These are phyloP conservation scores for Malus hybrid DNA, from an alignment of 331 rosid genomes.

Conservation along the genomic window DNA sequence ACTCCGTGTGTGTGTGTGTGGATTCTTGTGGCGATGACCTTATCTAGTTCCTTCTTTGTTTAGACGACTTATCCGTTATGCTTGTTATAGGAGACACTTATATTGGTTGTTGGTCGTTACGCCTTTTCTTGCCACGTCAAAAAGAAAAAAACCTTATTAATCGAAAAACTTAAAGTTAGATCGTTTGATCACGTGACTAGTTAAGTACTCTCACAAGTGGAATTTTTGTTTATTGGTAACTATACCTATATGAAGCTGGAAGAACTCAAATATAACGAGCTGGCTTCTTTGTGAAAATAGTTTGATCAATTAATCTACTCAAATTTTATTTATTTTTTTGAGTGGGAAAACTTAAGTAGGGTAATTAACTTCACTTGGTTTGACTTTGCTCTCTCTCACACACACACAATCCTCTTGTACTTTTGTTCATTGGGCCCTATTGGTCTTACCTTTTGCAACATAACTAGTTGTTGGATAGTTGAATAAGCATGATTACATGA, in stretches of 20 bases:
- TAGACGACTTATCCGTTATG: not conserved
- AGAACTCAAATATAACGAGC: not conserved
- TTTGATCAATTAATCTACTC: not conserved
- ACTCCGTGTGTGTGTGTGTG: not conserved
- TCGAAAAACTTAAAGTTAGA: not conserved
- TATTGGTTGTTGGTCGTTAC: not conserved
- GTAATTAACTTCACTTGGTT: not conserved
- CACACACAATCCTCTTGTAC: too few relatives aligned
- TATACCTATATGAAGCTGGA: too few relatives aligned
- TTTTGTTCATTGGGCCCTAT: not conserved
- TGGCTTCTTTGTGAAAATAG: too few relatives aligned
- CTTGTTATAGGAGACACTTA: not conserved
- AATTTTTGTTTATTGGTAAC: not conserved
- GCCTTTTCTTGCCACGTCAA: not conserved
- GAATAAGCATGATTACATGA: not conserved
- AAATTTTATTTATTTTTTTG: too few relatives aligned
- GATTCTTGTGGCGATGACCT: constrained; percentile 11
- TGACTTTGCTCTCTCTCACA: not conserved
- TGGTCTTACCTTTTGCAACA: not conserved
- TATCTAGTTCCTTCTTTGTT: constrained; percentile 1
- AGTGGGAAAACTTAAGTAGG: not conserved
- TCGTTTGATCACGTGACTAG: not conserved
- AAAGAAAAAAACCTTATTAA: not conserved
- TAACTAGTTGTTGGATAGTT: too few relatives aligned
- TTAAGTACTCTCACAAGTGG: too few relatives aligned